Evolutionary conservation across 2,329 filamentous ascomycete genomes (phyloP), one percentile per base, ranked within the genome.

Genomic region (Colletotrichum melonis): DNA sequence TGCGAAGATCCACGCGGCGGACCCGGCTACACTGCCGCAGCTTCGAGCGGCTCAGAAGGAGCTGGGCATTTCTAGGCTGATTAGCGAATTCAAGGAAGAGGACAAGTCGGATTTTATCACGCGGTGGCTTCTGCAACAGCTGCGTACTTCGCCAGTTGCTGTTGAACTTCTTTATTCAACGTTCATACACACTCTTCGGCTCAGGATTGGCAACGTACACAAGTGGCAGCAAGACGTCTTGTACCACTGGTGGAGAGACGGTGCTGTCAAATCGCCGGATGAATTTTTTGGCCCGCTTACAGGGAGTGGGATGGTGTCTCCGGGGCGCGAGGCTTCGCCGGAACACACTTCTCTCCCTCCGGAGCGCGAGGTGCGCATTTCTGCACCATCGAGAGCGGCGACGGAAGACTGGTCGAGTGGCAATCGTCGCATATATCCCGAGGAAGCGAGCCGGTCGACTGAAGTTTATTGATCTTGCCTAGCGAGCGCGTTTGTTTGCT

Each of bases 121-220:
- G 75, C 82, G 86, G 54, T 90, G 88, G 88, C 79, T 90, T 3
- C 81, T 90, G 14, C 86, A 89, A 60, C 84, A 85, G 55, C 81
- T 90, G 54, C 84, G 87, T 46, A 80, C 82, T 16, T 87, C 85
- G 3, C 81, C 86, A 0, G 77, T 88, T 68, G 84, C 87, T 72
- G 86, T 81, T 1, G 79, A 84, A 68, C 77, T 86, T 2, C 80
- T 89, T 8, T 84, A 85, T 72, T 77, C 80, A 11, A 79, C 81
- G 6, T 85, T 84, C 63, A 76, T 79, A 14, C 19, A 76, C 79
- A 9, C 82, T 84, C 8, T 75, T 7, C 77, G 76, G 11, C 76
- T 84, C 12, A 77, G 78, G 38, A 83, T 84, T n/a, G 77, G 78
- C 5, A 81, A 84, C 54, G 65, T 75, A 35, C 76, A 76, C 74